Percentiles rank a stretch among this genome's conserved stretches.
These are phyloP conservation scores for Penicillium oxalicum DNA, from an alignment of 2,329 filamentous ascomycete genomes.

Conservation along the genomic window DNA sequence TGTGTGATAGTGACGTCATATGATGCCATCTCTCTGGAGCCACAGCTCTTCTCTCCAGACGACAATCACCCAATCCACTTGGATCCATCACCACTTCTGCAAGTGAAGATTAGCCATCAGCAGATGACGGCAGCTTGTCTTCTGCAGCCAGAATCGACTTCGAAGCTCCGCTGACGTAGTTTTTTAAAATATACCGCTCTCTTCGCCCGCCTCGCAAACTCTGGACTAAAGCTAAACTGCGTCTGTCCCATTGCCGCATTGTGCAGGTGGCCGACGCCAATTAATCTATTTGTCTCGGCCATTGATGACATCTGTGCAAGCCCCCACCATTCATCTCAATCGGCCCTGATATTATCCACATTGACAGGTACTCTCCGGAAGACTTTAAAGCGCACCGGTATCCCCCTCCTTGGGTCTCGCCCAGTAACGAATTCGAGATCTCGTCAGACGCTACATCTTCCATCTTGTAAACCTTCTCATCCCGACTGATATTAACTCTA, in stretches of 20 bases:
- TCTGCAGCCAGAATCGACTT: neutral
- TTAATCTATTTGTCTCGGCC: constrained; percentile 2
- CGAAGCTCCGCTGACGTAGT: constrained; percentile 16
- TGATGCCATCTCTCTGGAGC: constrained; percentile 10
- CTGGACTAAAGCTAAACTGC: neutral
- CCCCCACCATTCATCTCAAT: too few species aligned
- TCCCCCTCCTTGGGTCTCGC: too few species aligned
- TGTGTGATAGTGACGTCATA: constrained; percentile 22
- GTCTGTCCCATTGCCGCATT: neutral
- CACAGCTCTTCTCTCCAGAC: neutral
- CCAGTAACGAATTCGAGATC: neutral
- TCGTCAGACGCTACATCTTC: neutral
- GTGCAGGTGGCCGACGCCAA: neutral
- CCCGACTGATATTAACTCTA: too few species aligned
- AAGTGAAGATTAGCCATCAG: too few species aligned
- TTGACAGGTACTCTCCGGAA: too few species aligned
- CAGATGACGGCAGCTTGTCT: neutral
- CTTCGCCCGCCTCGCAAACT: too few species aligned
- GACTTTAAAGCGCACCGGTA: too few species aligned
- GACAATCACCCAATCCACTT: neutral
- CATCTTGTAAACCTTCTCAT: neutral
- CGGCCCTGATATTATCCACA: too few species aligned
- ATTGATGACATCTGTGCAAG: constrained; percentile 1
- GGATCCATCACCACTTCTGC: too few species aligned
- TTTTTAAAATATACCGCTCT: too few species aligned